Evolutionary conservation across 192 early-diverging fungal species (phyloP), one percentile per base, ranked within the genome.

Genomic region (Linnemannia hyalina): DNA sequence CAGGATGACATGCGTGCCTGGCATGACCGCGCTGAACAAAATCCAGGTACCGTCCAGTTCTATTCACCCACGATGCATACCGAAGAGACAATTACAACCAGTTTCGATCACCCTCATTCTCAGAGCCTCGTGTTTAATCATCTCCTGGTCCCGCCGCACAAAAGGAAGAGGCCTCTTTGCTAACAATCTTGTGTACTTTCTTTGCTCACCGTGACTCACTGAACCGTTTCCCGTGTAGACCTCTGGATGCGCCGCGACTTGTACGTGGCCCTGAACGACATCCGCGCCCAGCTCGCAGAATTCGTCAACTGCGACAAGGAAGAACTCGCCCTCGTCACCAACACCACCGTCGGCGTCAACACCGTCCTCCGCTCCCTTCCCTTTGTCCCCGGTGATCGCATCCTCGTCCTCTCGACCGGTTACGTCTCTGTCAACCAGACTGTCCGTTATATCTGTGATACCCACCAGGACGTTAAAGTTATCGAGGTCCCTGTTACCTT

Each of bases 281-380:
- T 88, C 29, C 82, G 87, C n/a, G 23, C 82, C 36, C 46, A 83
- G 3, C 74, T 93, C 6, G 89, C 88, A 23, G 69, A 82, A 5
- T 71, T 94, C 22, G 68, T 94, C 29, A 88, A 92, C 60, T 89
- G 88, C 42, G 88, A 90, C 54, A 74, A 81, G 36, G 83, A 92
- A 6, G 91, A 94, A 41, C 36, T 94, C 20, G 93, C 88, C 44
- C 90, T 95, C 71, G 88, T 93, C 2, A 75, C 40, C n/a, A 95
- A 94, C 75, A 90, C 92, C 0, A 92, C 91, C 32, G 82, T 83
- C 1, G 94, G 91, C 57, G 73, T 92, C 29, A 95, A 93, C 87
- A 80, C 91, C 41, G 73, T 93, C 35, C 68, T 92, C 38, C 87
- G 92, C 73, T 91, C 89, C 41, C 55, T 92, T 1, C 68, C 55